Evolutionary conservation across 306 rosid genomes (phyloP).

Genomic region (Benincasa hispida): DNA sequence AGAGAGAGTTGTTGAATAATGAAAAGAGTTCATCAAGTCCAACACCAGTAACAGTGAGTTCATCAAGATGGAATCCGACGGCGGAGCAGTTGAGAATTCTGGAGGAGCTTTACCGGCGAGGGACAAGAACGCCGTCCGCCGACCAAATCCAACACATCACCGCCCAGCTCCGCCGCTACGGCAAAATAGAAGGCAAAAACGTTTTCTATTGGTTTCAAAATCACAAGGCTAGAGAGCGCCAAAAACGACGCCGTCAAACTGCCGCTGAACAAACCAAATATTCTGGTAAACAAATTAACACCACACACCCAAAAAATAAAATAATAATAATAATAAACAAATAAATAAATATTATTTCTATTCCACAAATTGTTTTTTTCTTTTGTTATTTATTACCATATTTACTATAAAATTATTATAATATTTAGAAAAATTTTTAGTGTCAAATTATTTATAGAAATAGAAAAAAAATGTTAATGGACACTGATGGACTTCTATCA

Average conservation of each 20-base stretch:
- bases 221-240: constrained; percentile 92
- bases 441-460: no score
- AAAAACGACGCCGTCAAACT: constrained; percentile 93
- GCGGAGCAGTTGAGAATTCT: constrained; percentile 75
- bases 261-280: constrained; percentile 39
- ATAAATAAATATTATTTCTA: no score
- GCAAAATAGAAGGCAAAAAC: constrained; percentile 91
- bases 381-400: no score
- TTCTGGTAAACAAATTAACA: constrained; percentile 13
- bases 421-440: no score
- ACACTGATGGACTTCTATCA: no score
- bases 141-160: constrained; percentile 92
- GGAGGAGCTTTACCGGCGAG: constrained; percentile 67
- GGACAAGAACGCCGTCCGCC: constrained; percentile 87
- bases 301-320: no score
- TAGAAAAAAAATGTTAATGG: no score
- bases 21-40: not conserved
- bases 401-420: no score
- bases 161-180: constrained; percentile 64
- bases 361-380: no score
- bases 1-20: constrained; percentile 26
- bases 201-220: constrained; percentile 97
- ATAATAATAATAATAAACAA: no score
- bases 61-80: constrained; percentile 88
- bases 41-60: constrained; percentile 57